Base-by-base conservation (phyloP, 352 stramenopile genomes). In the Phytophthora megakarya region DNA sequence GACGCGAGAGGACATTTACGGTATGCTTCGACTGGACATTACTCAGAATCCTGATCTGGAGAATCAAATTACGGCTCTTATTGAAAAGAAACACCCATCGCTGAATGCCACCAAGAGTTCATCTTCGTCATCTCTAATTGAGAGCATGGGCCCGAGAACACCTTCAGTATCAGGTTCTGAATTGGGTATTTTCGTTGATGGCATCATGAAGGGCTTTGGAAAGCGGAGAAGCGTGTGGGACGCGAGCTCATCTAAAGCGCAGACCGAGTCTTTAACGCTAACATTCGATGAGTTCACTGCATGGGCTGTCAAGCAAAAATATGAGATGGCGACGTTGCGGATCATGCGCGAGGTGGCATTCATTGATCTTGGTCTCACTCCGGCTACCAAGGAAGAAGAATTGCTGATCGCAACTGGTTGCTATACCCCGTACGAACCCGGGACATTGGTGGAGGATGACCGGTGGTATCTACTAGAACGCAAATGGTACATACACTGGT, bases 301-400 rank as follows among this genome's bases (percentile, higher is more conserved):
- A 15, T 96, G 84, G 74, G 65, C 83, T 7, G 67, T 70, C 26
- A 80, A 88, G 35, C 77, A 92, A 28, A 76, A 82, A 18, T 96
- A 93, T 47, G 83, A 95, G 33, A 89, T 95, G 73, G 73, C 76
- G 13, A 77, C 84, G 11, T 58, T 95, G 38, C 80, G 86, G 18
- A 91, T 92, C 49, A 93, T 96, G 77, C 87, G 87, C 8, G 84
- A 93, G 42, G 82, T 93, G 19, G 83, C 86, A 19, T 96, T 96
- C 49, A 84, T 94, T 4, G 85, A 96, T 52, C 64, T 95, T 18
- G 88, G 86, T 13, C 45, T 96, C 15, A 69, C 92, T 33, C 88
- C 88, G 2, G 63, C 61, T 1, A 81, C 76, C 37, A 95, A 94
- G 48, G 80, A 93, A 28, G 88, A 96, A 65, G 88, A 95, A 39